Percentiles rank a stretch among this genome's conserved stretches.
Evolutionary conservation across 345 rosid species (phyloP).

Genomic region (Physaria fendleri): DNA sequence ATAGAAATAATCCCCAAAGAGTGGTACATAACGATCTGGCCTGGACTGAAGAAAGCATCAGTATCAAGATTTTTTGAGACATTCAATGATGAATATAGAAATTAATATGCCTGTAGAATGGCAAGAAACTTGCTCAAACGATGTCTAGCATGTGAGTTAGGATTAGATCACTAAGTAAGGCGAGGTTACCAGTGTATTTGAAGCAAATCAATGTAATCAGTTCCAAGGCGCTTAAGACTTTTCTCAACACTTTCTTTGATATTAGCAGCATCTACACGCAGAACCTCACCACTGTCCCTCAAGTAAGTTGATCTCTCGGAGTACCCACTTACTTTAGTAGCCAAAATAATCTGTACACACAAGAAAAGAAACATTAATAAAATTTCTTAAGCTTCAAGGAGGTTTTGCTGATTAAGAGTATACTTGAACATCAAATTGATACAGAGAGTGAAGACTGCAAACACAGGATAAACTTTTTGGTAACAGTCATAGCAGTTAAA

Average conservation of each 20-base stretch:
- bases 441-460: not conserved
- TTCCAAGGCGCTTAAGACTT: conserved; percentile 84
- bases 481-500: not conserved
- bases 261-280: conserved; percentile 80
- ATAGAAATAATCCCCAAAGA: conserved; percentile 64
- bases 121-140: not conserved
- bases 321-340: conserved; percentile 87
- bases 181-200: conserved; percentile 83
- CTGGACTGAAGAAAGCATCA: conserved; percentile 40
- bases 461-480: not conserved
- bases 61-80: conserved; percentile 17
- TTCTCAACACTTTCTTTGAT: conserved; percentile 93
- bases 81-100: too few species aligned
- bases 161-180: not conserved
- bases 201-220: conserved; percentile 85
- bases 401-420: not conserved
- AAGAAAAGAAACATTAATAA: not conserved
- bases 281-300: conserved; percentile 53
- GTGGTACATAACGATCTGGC: conserved; percentile 95
- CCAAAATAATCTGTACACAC: conserved; percentile 60
- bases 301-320: conserved; percentile 51
- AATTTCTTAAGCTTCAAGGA: not conserved
- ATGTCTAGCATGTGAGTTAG: conserved; percentile 1
- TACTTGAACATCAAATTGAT: not conserved
- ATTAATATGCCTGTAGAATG: not conserved